Conservation (phyloP, 495 filamentous ascomycete genomes). For the Immersiella caudata region DNA sequence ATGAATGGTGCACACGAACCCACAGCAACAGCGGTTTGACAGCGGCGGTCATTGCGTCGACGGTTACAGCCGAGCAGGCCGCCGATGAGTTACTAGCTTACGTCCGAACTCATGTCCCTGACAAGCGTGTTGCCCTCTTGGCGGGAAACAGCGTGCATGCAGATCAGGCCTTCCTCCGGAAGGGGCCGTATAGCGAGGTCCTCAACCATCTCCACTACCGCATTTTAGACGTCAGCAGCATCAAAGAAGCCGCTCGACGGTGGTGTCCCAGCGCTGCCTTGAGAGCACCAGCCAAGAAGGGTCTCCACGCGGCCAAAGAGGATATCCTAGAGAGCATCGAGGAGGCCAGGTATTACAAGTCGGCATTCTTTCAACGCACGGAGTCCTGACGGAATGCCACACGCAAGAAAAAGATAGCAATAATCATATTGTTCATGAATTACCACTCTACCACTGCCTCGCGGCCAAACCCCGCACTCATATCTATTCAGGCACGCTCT, state of each 20-base stretch:
- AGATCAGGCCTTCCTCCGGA: conserved; percentile 79
- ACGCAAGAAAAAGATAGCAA: neutral
- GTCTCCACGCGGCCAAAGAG: conserved; percentile 76
- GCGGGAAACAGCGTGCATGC: conserved; percentile 93
- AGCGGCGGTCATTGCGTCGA: conserved; percentile 71
- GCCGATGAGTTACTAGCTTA: conserved; percentile 75
- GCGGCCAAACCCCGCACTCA: neutral
- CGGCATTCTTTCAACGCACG: conserved; percentile 57
- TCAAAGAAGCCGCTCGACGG: conserved; percentile 84
- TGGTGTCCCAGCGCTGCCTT: conserved; percentile 60
- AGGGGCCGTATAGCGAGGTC: conserved; percentile 71
- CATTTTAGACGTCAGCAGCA: conserved; percentile 84
- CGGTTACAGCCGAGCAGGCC: conserved; percentile 69
- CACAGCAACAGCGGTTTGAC: conserved; percentile 77
- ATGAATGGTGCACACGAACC: conserved; percentile 58
- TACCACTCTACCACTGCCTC: neutral
- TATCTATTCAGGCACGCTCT: neutral
- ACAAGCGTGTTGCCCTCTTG: conserved; percentile 65
- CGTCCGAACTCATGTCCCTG: conserved; percentile 68
- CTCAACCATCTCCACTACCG: conserved; percentile 82
- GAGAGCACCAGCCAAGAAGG: conserved; percentile 68
- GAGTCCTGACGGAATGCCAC: conserved; percentile 2
- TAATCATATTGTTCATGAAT: neutral
- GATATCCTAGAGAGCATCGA: conserved; percentile 96
- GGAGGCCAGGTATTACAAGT: conserved; percentile 82